Conservation (phyloP, 2,329 filamentous ascomycete species). For the Exophiala sideris region DNA sequence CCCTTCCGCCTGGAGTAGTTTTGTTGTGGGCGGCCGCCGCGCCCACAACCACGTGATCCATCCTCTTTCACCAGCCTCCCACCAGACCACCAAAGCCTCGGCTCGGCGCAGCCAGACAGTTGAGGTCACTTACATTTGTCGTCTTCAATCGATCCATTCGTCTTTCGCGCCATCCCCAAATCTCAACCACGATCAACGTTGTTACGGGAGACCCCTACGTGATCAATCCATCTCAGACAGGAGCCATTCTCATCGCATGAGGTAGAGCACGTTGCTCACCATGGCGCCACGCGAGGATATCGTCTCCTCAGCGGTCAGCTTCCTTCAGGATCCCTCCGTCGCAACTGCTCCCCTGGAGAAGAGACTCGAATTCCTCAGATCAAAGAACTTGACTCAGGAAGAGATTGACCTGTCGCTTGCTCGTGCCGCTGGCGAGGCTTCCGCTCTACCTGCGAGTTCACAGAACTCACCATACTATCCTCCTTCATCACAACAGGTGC, state of each 20-base stretch:
- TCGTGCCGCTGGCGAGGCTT: conserved; percentile 44
- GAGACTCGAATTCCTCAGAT: conserved; percentile 85
- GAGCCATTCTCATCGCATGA: not conserved
- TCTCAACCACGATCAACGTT: not conserved
- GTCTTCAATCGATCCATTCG: not conserved
- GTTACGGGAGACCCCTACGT: not conserved
- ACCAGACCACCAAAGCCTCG: not conserved
- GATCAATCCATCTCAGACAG: not conserved
- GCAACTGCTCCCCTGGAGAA: conserved; percentile 87
- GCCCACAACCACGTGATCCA: conserved; percentile 5
- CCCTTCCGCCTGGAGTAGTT: too few species aligned
- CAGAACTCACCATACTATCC: conserved; percentile 35
- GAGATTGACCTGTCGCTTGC: conserved; percentile 84
- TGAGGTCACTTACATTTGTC: not conserved
- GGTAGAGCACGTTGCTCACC: conserved; percentile 19
- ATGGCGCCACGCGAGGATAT: conserved; percentile 94
- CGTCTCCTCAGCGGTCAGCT: conserved; percentile 73
- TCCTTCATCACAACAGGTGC: conserved; percentile 41
- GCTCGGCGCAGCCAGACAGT: not conserved
- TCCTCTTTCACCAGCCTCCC: not conserved
- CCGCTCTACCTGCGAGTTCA: conserved; percentile 46
- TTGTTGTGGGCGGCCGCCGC: too few species aligned
- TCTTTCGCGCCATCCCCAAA: not conserved
- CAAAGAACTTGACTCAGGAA: conserved; percentile 95
- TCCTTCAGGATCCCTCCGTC: conserved; percentile 92